Evolutionary conservation across 164 flowering plant species (phyloP), one percentile per base, ranked within the genome.

Genomic region (Aristolochia fimbriata): DNA sequence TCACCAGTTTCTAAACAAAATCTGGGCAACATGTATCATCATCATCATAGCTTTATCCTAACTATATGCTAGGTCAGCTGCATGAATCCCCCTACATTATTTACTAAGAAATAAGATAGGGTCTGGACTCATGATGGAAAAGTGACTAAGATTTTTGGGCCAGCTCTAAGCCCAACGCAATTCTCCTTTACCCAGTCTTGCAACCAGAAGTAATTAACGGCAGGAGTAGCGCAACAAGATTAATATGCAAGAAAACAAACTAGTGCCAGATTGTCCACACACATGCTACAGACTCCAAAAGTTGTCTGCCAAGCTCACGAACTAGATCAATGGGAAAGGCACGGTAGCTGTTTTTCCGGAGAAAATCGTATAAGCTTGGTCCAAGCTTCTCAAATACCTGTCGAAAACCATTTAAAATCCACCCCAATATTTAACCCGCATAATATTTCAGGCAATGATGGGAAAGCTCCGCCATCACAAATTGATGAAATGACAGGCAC

Each of bases 341-440:
- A 69, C 87, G 83, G 59, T 92, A 89, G 85, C 81, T 89, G 85
- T 92, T 92, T 85, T 81, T 92, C 80, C 96, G 91, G 59, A 92
- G 95, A 81, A 87, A 92, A 89, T 92, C 96, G 69, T 85, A 92
- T 80, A 89, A 89, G 87, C 98, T 92, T 77, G 98, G 98, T 67
- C 98, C 98, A 81, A 92, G 98, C 93, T 82, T 92, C 93, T 92
- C 98, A 87, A 87, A 92, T 54, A 92, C 98, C 98, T 92, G 96
- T 81, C 77, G 67, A 81, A 74, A 30, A 83, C 77, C 86, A 85
- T 80, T 85, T 77, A 72, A 76, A 80, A 79, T 64, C 88, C 83
- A 76, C 83, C 73, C 74, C 84, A 80, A 70, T 80, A 73, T 74
- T 71, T 76, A 87, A 81, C 83, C 77, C 74, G 61, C 80, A 84